phyloP scores from a whole-genome alignment of 495 filamentous ascomycete genomes.

The Thozetella sp. region DNA sequence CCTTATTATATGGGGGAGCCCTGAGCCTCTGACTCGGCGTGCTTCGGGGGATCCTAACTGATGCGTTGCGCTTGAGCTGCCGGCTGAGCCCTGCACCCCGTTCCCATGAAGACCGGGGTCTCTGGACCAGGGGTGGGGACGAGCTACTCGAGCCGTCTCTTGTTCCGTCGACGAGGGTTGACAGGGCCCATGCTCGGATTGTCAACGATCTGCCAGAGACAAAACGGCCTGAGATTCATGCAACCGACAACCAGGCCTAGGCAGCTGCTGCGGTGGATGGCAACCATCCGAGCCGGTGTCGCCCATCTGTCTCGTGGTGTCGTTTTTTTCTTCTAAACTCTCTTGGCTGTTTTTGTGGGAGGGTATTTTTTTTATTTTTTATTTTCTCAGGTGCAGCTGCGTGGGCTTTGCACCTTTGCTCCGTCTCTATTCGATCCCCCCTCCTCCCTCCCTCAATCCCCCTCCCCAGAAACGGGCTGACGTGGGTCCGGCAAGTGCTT shows the following conservation, averaged over 20 bases:
- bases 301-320: slow-evolving; percentile 2
- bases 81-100: slow-evolving; percentile 17
- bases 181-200: slow-evolving; percentile 16
- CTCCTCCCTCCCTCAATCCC: too few species aligned
- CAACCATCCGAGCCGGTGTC: slow-evolving; percentile 3
- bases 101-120: slow-evolving; percentile 21
- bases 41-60: slow-evolving; percentile 37
- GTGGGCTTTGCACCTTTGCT: too few species aligned
- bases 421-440: too few species aligned
- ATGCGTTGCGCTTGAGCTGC: slow-evolving; percentile 20
- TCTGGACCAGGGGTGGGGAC: slow-evolving; percentile 4
- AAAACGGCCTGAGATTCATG: slow-evolving; percentile 29
- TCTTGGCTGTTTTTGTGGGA: too few species aligned
- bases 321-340: slow-evolving; percentile 2
- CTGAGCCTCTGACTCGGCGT: slow-evolving; percentile 36
- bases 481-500: too few species aligned
- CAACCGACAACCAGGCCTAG: slow-evolving; percentile 3
- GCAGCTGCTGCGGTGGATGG: slow-evolving; percentile 3
- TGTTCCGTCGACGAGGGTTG: too few species aligned
- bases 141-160: too few species aligned
- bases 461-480: too few species aligned
- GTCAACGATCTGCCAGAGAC: slow-evolving; percentile 28
- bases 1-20: slow-evolving; percentile 40
- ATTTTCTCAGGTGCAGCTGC: too few species aligned
- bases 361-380: too few species aligned